Evolutionary conservation across 768 basidiomycete genomes (phyloP).

Genomic region (Gymnopilus junonius): DNA sequence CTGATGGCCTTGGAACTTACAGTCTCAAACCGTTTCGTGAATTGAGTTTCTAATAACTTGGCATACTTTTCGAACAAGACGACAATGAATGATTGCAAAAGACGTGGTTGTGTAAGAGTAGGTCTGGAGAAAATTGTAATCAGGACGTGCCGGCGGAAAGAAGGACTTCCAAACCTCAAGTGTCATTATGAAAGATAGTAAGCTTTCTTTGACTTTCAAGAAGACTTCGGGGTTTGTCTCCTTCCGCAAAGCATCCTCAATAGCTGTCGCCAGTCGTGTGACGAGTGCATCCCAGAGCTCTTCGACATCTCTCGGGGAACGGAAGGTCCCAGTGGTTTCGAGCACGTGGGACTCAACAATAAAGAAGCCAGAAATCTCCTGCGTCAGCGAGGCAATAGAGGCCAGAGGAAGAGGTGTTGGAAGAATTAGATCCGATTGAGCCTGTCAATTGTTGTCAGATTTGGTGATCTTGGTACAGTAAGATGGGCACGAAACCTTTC

Average conservation of each 20-base stretch:
- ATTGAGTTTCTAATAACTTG: constrained; percentile 78
- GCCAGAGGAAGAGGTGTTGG: constrained; percentile 70
- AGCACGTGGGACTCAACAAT: constrained; percentile 95
- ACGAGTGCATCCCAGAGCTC: constrained; percentile 94
- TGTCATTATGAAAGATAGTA: constrained; percentile 88
- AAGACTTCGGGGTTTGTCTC: constrained; percentile 85
- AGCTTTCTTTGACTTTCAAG: constrained; percentile 79
- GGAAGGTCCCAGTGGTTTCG: constrained; percentile 85
- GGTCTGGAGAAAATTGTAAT: constrained; percentile 50
- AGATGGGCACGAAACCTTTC: constrained; percentile 61
- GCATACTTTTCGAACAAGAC: constrained; percentile 91
- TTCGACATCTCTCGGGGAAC: constrained; percentile 90
- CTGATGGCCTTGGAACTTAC: constrained; percentile 46
- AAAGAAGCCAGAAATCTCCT: constrained; percentile 97
- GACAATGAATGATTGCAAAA: constrained; percentile 83
- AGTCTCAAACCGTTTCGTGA: constrained; percentile 78
- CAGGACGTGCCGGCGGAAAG: not conserved
- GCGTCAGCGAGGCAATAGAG: constrained; percentile 76
- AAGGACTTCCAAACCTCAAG: constrained; percentile 66
- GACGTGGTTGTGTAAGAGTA: constrained; percentile 86
- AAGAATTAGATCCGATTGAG: constrained; percentile 95
- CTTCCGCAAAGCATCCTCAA: constrained; percentile 70
- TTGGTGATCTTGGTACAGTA: constrained; percentile 7
- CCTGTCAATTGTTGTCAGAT: constrained; percentile 49
- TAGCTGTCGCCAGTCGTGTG: constrained; percentile 68